These are phyloP conservation scores for Pythium brassicae DNA, from an alignment of 352 stramenopile genomes.

Conservation along the genomic window DNA sequence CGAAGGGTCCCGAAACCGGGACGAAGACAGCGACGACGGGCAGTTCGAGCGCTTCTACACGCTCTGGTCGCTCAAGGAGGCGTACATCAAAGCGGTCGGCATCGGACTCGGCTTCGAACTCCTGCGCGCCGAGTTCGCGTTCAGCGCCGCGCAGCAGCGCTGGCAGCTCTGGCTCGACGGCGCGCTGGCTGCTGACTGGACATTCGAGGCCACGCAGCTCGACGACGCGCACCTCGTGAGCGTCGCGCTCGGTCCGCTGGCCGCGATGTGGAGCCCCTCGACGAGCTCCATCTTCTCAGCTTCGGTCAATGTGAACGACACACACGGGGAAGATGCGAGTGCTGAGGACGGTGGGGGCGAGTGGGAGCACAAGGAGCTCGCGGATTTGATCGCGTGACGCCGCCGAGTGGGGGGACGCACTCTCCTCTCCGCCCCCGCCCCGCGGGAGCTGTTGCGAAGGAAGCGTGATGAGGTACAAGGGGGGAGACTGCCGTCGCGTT, in stretches of 20 bases:
- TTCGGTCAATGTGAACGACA: neutral
- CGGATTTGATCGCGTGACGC: conserved; percentile 2
- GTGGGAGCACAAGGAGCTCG: conserved; percentile 11
- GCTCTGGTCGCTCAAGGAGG: conserved; percentile 76
- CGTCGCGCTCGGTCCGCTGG: conserved; percentile 35
- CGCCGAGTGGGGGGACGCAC: no score
- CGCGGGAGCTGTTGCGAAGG: no score
- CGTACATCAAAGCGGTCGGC: conserved; percentile 73
- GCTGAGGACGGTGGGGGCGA: neutral
- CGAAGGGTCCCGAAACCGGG: neutral
- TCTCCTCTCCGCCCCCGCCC: no score
- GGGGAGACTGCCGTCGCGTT: no score
- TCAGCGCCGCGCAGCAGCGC: conserved; percentile 7
- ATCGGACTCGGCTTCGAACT: conserved; percentile 63
- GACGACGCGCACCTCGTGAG: conserved; percentile 38
- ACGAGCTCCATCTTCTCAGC: conserved; percentile 40
- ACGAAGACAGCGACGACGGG: conserved; percentile 9
- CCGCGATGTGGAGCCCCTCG: conserved; percentile 35
- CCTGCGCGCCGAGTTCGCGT: conserved; percentile 45
- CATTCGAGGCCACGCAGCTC: conserved; percentile 32
- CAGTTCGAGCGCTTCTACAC: conserved; percentile 48
- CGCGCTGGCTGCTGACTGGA: conserved; percentile 29
- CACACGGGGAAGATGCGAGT: neutral
- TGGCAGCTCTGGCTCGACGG: conserved; percentile 48
- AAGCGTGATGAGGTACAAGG: no score